A percentile compares a stretch with the other conserved stretches of the same genome.
These are phyloP conservation scores for Penicillium flavigenum DNA, from an alignment of 495 filamentous ascomycete species.

Conservation along the genomic window DNA sequence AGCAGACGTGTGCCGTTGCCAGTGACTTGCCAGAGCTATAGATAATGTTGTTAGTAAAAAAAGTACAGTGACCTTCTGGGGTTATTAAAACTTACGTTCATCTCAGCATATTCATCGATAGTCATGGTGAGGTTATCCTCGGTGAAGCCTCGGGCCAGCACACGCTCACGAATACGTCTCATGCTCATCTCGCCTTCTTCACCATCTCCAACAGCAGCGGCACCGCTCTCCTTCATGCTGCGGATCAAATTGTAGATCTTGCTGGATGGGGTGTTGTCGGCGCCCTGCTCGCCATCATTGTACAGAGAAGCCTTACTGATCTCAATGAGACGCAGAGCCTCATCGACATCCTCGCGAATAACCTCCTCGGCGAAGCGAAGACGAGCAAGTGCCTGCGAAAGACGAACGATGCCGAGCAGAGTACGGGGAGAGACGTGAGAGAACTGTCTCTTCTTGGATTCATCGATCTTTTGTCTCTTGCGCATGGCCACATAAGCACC, in stretches of 20 bases:
- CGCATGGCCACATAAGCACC: slow-evolving; percentile 93
- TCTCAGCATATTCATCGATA: slow-evolving; percentile 81
- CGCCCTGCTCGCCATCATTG: slow-evolving; percentile 56
- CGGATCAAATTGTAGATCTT: slow-evolving; percentile 94
- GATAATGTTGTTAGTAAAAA: slow-evolving; percentile 21
- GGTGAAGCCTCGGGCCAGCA: slow-evolving; percentile 95
- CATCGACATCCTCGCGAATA: slow-evolving; percentile 89
- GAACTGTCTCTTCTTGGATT: slow-evolving; percentile 84
- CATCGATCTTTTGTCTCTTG: slow-evolving; percentile 82
- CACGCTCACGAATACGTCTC: slow-evolving; percentile 80
- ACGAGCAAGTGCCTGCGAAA: slow-evolving; percentile 93
- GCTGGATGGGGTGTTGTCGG: slow-evolving; percentile 76
- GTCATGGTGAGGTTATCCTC: slow-evolving; percentile 84
- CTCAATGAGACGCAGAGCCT: slow-evolving; percentile 86
- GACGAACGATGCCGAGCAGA: slow-evolving; percentile 84
- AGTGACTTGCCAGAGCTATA: slow-evolving; percentile 91
- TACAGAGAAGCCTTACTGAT: slow-evolving; percentile 86
- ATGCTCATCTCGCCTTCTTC: slow-evolving; percentile 78
- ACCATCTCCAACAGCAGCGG: slow-evolving; percentile 70
- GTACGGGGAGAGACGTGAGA: slow-evolving; percentile 92
- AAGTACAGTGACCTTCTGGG: slow-evolving; percentile 2
- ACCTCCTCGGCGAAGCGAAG: slow-evolving; percentile 82
- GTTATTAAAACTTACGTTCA: slow-evolving; percentile 70
- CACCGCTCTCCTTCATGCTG: slow-evolving; percentile 76
- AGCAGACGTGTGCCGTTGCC: slow-evolving; percentile 82